Conservation (phyloP, 257 asterid species). For the Nicotiana otophora region DNA sequence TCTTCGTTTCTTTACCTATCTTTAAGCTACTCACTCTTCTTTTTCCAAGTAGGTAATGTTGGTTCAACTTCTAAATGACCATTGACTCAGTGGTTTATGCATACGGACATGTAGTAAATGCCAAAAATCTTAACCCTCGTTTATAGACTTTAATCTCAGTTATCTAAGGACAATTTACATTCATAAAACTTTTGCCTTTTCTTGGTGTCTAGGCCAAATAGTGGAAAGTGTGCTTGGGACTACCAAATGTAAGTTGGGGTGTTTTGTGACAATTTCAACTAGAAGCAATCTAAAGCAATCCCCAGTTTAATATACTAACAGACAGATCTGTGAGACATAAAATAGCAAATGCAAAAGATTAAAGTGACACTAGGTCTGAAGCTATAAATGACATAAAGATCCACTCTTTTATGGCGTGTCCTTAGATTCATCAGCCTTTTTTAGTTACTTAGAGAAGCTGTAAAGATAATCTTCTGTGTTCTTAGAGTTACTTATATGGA, state of each 20-base stretch:
- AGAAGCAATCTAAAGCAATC: background rate
- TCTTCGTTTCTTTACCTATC: background rate
- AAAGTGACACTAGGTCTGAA: background rate
- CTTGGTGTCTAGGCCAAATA: background rate
- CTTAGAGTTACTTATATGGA: background rate
- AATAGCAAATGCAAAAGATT: background rate
- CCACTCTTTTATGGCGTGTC: background rate
- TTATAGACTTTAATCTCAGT: background rate
- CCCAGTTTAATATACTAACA: background rate
- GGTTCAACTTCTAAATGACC: constrained; percentile 1
- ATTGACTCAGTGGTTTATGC: background rate
- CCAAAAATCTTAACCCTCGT: background rate
- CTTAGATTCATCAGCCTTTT: background rate
- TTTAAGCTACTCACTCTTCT: background rate
- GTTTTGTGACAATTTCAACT: background rate
- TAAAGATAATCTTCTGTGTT: background rate
- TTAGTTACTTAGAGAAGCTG: background rate
- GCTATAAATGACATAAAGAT: constrained; percentile 1
- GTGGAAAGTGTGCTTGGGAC: background rate
- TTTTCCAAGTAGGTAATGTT: background rate
- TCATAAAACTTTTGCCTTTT: background rate
- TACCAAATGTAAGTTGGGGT: background rate
- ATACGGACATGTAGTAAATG: background rate
- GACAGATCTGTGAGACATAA: background rate
- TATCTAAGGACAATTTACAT: background rate